Conservation (phyloP, 2,329 filamentous ascomycete genomes). For the Aureobasidium namibiae region DNA sequence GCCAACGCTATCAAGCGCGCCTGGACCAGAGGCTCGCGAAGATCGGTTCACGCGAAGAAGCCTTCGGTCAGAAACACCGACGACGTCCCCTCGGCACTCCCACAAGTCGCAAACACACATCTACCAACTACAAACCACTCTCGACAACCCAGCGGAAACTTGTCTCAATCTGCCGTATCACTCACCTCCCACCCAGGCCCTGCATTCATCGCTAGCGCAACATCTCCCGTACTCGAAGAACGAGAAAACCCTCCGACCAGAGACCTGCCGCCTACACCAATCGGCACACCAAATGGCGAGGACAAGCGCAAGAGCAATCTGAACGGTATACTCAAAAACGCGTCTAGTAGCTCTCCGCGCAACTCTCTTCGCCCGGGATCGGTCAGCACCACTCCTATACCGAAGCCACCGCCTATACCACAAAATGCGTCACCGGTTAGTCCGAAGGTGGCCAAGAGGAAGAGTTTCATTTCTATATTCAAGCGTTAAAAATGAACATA, state of each 20-base stretch:
- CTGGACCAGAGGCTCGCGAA: slow-evolving; percentile 23
- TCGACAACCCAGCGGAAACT: background rate
- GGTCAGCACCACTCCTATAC: slow-evolving; percentile 11
- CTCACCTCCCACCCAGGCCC: slow-evolving; percentile 1
- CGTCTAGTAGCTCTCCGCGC: background rate
- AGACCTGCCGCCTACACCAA: background rate
- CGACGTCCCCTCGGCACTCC: background rate
- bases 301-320: background rate
- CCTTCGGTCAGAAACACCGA: background rate
- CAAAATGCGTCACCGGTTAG: slow-evolving; percentile 18
- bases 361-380: background rate
- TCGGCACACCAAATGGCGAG: background rate
- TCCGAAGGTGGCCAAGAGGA: slow-evolving; percentile 37
- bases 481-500: slow-evolving; percentile 11
- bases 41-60: slow-evolving; percentile 19
- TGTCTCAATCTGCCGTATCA: slow-evolving; percentile 12
- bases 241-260: background rate
- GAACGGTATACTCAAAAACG: slow-evolving; percentile 8
- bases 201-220: background rate
- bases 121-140: slow-evolving; percentile 8
- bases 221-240: background rate
- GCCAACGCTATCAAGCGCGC: slow-evolving; percentile 33
- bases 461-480: slow-evolving; percentile 40
- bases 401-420: slow-evolving; percentile 19
- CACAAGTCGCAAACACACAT: slow-evolving; percentile 3